Percentiles rank a stretch among this genome's conserved stretches.
Conservation (phyloP, 164 flowering plant species). For the Litsea cubeba region DNA sequence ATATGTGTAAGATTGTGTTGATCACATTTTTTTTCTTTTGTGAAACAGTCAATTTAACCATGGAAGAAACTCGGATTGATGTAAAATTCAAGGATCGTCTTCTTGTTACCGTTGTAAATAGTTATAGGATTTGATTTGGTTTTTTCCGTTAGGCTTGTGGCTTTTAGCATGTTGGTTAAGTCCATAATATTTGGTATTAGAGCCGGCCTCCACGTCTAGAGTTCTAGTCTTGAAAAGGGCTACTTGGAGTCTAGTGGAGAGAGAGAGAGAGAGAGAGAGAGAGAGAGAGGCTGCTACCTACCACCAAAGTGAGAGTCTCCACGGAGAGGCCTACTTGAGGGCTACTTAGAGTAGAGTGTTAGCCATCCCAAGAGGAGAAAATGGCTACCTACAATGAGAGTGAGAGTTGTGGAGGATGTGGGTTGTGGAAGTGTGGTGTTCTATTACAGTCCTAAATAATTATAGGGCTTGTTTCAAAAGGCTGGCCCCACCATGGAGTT, state of each 20-base stretch:
- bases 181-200: neutral
- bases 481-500: too few species aligned
- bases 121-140: neutral
- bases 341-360: neutral
- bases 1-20: too few species aligned
- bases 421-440: too few species aligned
- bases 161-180: neutral
- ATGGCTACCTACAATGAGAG: neutral
- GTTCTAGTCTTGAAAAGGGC: neutral
- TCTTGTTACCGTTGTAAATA: too few species aligned
- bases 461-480: too few species aligned
- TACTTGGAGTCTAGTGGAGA: neutral
- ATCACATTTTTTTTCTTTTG: too few species aligned
- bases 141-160: neutral
- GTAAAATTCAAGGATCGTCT: too few species aligned
- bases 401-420: too few species aligned
- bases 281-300: neutral
- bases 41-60: too few species aligned
- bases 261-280: too few species aligned
- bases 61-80: too few species aligned
- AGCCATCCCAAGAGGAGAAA: neutral
- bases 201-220: neutral
- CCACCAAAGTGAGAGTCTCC: neutral
- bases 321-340: neutral
- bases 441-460: too few species aligned